Conservation (phyloP, 805 yeast species). For the Dipodascopsis tothii region DNA sequence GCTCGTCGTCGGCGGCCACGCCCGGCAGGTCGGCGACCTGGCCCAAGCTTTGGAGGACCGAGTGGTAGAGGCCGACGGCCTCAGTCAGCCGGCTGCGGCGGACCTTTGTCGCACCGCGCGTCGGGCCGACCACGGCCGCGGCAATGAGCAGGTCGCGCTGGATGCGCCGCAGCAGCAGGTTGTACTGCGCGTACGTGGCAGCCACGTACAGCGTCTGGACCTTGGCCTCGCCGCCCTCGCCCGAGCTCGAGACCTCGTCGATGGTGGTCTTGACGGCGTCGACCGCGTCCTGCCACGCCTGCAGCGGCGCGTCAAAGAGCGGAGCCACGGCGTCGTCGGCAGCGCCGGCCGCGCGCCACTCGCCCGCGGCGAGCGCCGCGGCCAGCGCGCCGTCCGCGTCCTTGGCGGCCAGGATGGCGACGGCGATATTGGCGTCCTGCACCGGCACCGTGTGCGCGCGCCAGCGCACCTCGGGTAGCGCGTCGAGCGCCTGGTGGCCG, state of each 20-base stretch:
- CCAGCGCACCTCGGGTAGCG: constrained; percentile 47
- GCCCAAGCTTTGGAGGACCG: constrained; percentile 45
- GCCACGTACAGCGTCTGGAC: constrained; percentile 63
- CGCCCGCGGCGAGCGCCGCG: constrained; percentile 23
- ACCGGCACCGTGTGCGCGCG: constrained; percentile 56
- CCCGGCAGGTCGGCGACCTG: constrained; percentile 81
- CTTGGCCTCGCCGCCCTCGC: constrained; percentile 41
- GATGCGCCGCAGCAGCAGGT: constrained; percentile 55
- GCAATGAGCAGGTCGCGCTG: constrained; percentile 59
- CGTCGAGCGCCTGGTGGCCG: constrained; percentile 21
- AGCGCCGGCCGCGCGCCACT: not conserved
- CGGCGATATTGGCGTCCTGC: constrained; percentile 65
- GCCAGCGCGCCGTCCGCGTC: constrained; percentile 21
- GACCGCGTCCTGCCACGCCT: constrained; percentile 64
- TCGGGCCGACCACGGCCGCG: constrained; percentile 2
- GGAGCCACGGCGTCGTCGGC: no score
- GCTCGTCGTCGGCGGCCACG: constrained; percentile 74
- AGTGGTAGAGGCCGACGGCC: constrained; percentile 42
- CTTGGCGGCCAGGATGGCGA: constrained; percentile 29
- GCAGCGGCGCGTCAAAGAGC: constrained; percentile 48
- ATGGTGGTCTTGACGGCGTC: constrained; percentile 52
- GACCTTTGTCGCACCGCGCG: constrained; percentile 4
- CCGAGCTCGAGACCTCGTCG: constrained; percentile 9
- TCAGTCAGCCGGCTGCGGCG: constrained; percentile 25
- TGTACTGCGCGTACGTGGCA: constrained; percentile 66